Conservation (phyloP, 2,329 filamentous ascomycete species). For the Clonostachys rosea region DNA sequence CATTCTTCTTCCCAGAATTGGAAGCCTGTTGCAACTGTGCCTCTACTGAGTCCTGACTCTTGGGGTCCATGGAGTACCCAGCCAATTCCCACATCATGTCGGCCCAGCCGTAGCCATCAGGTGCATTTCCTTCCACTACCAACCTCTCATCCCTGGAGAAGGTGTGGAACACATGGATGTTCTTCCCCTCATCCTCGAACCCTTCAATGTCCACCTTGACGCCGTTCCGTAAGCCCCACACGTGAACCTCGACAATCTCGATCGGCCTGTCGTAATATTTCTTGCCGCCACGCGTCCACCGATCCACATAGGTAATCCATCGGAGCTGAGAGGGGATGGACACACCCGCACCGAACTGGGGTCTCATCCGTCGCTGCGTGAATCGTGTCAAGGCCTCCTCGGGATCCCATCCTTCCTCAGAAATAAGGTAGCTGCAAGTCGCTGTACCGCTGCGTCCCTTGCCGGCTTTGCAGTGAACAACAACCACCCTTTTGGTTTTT, state of each 20-base stretch:
- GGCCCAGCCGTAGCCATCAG: constrained; percentile 40
- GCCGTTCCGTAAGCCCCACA: constrained; percentile 83
- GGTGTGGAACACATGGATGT: constrained; percentile 77
- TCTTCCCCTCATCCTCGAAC: constrained; percentile 83
- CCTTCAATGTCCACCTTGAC: constrained; percentile 86
- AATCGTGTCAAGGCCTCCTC: constrained; percentile 51
- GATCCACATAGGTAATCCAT: constrained; percentile 83
- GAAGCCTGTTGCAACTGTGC: constrained; percentile 22
- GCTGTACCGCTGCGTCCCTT: constrained; percentile 91
- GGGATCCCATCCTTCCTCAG: constrained; percentile 64
- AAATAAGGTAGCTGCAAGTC: constrained; percentile 84
- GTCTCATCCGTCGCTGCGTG: constrained; percentile 84
- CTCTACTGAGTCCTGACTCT: constrained; percentile 27
- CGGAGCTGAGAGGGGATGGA: constrained; percentile 90
- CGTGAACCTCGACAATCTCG: constrained; percentile 83
- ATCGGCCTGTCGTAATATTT: constrained; percentile 77
- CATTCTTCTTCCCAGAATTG: constrained; percentile 10
- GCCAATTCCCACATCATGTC: constrained; percentile 52
- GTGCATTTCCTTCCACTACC: constrained; percentile 55
- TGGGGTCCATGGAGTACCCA: constrained; percentile 20
- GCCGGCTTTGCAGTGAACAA: constrained; percentile 96
- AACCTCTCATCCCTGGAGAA: constrained; percentile 71
- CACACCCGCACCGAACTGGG: constrained; percentile 82
- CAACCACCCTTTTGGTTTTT: constrained; percentile 59
- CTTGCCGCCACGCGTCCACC: constrained; percentile 73